Evolutionary conservation across 495 filamentous ascomycete species (phyloP), one percentile per base, ranked within the genome.

Genomic region (Penicillium argentinense): DNA sequence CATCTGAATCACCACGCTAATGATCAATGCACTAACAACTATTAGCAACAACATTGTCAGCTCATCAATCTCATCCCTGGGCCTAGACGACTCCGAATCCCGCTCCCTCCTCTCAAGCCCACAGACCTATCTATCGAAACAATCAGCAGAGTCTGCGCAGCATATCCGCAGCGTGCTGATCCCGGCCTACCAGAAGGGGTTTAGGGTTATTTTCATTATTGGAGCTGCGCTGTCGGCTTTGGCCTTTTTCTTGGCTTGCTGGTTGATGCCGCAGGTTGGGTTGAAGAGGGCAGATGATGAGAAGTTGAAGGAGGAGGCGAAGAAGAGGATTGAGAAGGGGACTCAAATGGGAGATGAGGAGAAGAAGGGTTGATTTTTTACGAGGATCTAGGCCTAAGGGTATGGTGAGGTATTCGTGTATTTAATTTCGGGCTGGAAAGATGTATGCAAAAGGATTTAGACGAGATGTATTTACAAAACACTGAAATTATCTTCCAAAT

Each of bases 181-280:
- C 17, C 71, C 72, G 0, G 74, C 73, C 0, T 80, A 80, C 37
- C 64, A 68, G 28, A 63, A 56, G 14, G 77, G 75, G 2, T 79
- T 80, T 42, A 60, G 69, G 11, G 70, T 75, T 19, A 73, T 80
- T 33, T 80, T 79, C 39, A 49, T 76, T 5, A 59, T 77, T 3
- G 71, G 73, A 2, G 74, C 76, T 5, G 63, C 56, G 0, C 42
- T 80, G 9, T 64, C 74, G n/a, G 71, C 69, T 0, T 28, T 76
- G 4, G 72, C 75, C 8, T 72, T 77, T 39, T 37, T 69, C 8
- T 37, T 80, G 22, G 66, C 76, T 8, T 54, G 57, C 38, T 62
- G 57, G 38, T 56, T 78, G 21, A 74, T 80, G 63, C 74, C 72
- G 5, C 73, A 79, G 41, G 60, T 78, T 22, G 60, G 62, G 8